Evolutionary conservation across 2,329 filamentous ascomycete species (phyloP), one percentile per base, ranked within the genome.

Genomic region (Arachnopeziza araneosa): DNA sequence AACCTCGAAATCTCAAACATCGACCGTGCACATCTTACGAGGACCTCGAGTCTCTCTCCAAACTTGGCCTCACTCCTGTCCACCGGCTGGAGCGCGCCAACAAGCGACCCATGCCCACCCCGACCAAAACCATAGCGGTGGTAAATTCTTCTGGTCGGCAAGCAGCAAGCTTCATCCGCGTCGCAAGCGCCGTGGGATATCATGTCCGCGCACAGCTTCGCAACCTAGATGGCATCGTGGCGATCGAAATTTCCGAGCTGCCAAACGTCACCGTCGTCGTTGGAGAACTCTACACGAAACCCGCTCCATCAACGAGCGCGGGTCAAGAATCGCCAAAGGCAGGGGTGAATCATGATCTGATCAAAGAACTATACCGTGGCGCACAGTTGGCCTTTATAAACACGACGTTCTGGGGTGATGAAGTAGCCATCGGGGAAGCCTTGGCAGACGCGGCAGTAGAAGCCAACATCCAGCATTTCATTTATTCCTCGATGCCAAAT

Each of bases 401-500:
- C 78, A 99, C 95, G 50, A 96, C 92, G 5, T 96, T 96, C 70
- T 96, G 96, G 79, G 95, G 93, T 56, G 92, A 98, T 75, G 95
- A 99, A 79, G 83, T 95, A 60, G 86, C 87, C 49, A 96, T 97
- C 67, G 95, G 95, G 64, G 88, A 89, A 73, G 89, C 90, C 1
- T 82, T 97, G 62, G 95, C 93, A 61, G 90, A 96, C 71, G 92
- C 91, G 17, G 93, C 93, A 57, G 93, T 95, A 74, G 86, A 83
- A 68, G 89, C 88, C 49, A 87, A 90, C 55, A 85, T 98, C 53
- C 86, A 92, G 69, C 95, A 98, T 75, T 97, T 92, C 75, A 84
- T 99, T 72, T 99, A 97, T 77, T 96, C 91, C 67, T 96, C 91
- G 70, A 96, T 98, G 93, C 93, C 95, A 3, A 93, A 98, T 70